phyloP scores from a whole-genome alignment of 2,329 filamentous ascomycete genomes.

The Fusarium foetens region DNA sequence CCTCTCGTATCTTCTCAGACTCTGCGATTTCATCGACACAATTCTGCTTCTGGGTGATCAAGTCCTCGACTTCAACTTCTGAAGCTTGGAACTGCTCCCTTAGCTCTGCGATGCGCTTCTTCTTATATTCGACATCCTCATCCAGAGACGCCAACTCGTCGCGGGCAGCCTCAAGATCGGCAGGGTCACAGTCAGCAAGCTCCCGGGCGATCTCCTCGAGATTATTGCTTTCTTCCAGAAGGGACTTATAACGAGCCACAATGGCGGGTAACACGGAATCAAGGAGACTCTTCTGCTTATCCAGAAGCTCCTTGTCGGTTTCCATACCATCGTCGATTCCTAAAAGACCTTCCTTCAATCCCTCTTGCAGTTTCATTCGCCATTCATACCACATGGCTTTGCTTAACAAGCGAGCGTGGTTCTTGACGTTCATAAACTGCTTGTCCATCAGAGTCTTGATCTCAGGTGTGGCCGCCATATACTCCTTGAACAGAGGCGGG shows the following conservation, averaged over 20 bases:
- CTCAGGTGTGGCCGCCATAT: conserved; percentile 84
- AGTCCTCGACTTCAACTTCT: conserved; percentile 69
- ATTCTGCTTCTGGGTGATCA: conserved; percentile 73
- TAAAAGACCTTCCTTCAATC: conserved; percentile 82
- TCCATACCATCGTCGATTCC: conserved; percentile 82
- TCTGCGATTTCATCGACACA: conserved; percentile 80
- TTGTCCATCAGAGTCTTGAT: conserved; percentile 91
- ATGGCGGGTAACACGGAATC: conserved; percentile 74
- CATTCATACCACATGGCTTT: conserved; percentile 99
- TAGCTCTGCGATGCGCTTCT: conserved; percentile 72
- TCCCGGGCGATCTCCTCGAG: conserved; percentile 79
- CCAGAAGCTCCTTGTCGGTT: conserved; percentile 73
- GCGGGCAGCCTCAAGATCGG: conserved; percentile 80
- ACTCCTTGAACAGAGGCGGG: conserved; percentile 90
- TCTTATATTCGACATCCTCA: conserved; percentile 75
- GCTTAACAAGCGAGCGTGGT: conserved; percentile 86
- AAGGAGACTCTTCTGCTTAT: conserved; percentile 75
- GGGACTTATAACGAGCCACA: conserved; percentile 65
- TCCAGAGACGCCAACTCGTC: conserved; percentile 73
- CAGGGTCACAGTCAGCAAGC: conserved; percentile 81
- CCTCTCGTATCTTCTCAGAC: conserved; percentile 84
- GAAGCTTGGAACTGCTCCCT: conserved; percentile 74
- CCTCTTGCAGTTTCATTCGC: conserved; percentile 87
- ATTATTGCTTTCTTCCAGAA: conserved; percentile 72
- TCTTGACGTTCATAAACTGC: conserved; percentile 97